Evolutionary conservation across 176 grass and related monocot genomes (phyloP), one percentile per base, ranked within the genome.

Genomic region (Aegilops umbellulata): DNA sequence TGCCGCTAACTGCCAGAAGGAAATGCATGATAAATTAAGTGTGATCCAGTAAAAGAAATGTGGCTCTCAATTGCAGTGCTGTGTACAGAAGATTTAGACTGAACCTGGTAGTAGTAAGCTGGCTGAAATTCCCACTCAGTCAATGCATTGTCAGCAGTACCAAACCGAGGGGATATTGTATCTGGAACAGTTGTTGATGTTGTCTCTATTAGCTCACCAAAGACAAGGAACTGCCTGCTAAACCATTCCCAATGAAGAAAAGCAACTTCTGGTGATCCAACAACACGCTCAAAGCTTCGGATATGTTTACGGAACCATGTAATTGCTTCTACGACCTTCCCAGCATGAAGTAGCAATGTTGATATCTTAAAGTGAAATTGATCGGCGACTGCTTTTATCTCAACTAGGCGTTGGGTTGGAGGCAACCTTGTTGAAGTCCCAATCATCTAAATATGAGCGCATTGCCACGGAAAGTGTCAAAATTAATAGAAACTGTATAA

Each of bases 191-290:
- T 68, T 60, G 88, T 57, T 24, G 91, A 87, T 61, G 89, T 94
- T 80, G 97, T 96, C 87, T 99, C 97, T 82, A 99, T 79, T 65
- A 99, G 91, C 83, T 99, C 94, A 7, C 92, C 97, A 88, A 99
- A 96, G 60, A 96, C 94, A 47, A 99, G 94, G 80, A 94, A 99
- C 80, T 99, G 97, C 82, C 89, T 91, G 75, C 97, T 91, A 82
- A 94, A 91, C 97, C 97, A 99, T 63, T 96, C 94, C 97, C 97
- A 99, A 71, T 99, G 97, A 87, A 99, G 88, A 80, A 96, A 96
- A 77, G 89, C 90, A 85, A 89, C 90, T 86, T 94, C 90, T 84
- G 90, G 76, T 44, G 47, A 78, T 74, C 97, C 97, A 57, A 91
- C 88, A 81, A 94, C 82, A 38, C 74, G 89, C 85, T 87, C 87